These are phyloP conservation scores for Alternaria sp. DNA, from an alignment of 2,329 filamentous ascomycete genomes.

Conservation along the genomic window DNA sequence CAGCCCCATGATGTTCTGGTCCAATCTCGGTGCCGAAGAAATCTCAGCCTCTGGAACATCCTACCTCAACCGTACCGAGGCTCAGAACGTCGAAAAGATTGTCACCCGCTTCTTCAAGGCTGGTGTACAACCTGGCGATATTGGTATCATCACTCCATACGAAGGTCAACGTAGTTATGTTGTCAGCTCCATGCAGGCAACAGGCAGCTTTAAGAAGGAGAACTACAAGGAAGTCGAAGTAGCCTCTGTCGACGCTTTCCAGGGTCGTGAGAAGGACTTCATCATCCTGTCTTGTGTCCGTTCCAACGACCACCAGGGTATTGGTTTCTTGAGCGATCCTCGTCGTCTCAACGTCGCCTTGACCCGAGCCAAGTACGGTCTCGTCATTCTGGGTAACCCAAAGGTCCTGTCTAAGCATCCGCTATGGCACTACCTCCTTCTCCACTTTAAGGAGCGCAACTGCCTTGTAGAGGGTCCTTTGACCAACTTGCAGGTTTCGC, in stretches of 20 bases:
- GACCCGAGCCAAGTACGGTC: conserved; percentile 93
- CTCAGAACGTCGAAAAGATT: conserved; percentile 97
- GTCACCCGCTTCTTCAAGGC: conserved; percentile 99
- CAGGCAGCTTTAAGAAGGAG: conserved; percentile 97
- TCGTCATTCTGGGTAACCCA: conserved; percentile 96
- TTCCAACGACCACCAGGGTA: conserved; percentile 98
- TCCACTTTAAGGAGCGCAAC: conserved; percentile 96
- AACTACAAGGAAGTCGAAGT: conserved; percentile 99
- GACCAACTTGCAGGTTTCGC: conserved; percentile 92
- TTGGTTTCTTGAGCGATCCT: conserved; percentile 97
- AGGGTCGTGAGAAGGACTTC: conserved; percentile 98
- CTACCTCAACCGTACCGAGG: conserved; percentile 96
- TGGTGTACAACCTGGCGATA: conserved; percentile 89
- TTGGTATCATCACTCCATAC: conserved; percentile 98
- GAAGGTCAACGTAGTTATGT: conserved; percentile 98
- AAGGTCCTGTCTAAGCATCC: conserved; percentile 98
- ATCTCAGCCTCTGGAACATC: conserved; percentile 98
- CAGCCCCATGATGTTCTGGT: conserved; percentile 99
- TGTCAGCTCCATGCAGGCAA: conserved; percentile 99
- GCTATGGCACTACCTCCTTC: conserved; percentile 91
- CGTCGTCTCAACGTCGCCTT: conserved; percentile 96
- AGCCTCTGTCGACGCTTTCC: conserved; percentile 97
- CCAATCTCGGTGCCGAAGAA: conserved; percentile 95
- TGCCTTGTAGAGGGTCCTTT: conserved; percentile 95
- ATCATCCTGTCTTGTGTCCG: conserved; percentile 97